Evolutionary conservation across 257 asterid genomes (phyloP).

Genomic region (Forsythia viridissima): DNA sequence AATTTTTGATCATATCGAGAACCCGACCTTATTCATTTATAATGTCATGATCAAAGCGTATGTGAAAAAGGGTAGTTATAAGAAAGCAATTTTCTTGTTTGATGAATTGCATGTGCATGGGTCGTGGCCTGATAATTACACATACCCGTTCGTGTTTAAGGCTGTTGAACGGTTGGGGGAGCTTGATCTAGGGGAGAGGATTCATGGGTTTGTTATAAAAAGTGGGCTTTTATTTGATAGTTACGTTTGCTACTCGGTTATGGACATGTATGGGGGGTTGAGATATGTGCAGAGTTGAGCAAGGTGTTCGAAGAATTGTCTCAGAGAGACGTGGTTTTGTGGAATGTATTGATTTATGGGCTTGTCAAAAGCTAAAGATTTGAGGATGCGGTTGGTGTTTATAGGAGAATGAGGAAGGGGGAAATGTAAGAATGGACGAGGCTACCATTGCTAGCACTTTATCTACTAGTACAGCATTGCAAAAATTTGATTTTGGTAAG

Average conservation of each 20-base stretch:
- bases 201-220: conserved; percentile 78
- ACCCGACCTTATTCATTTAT: conserved; percentile 59
- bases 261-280: conserved; percentile 66
- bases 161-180: conserved; percentile 56
- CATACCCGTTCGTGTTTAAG: conserved; percentile 81
- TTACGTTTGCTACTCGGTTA: conserved; percentile 64
- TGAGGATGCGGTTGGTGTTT: conserved; percentile 62
- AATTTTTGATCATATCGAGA: conserved; percentile 46
- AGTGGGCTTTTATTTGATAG: conserved; percentile 60
- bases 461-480: conserved; percentile 72
- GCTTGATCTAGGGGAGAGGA: conserved; percentile 58
- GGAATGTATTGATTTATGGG: conserved; percentile 76
- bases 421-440: conserved; percentile 55
- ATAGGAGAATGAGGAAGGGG: conserved; percentile 52
- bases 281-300: conserved; percentile 42
- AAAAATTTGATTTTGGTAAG: conserved; percentile 61
- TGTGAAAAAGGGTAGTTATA: conserved; percentile 42
- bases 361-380: conserved; percentile 51
- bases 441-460: conserved; percentile 78
- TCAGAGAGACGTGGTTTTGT: conserved; percentile 56
- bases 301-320: conserved; percentile 80
- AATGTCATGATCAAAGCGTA: conserved; percentile 76
- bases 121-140: conserved; percentile 70
- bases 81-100: conserved; percentile 57
- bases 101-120: conserved; percentile 62